Base-by-base conservation (phyloP, 108 stramenopile genomes). In the Nitzschia inconspicua region DNA sequence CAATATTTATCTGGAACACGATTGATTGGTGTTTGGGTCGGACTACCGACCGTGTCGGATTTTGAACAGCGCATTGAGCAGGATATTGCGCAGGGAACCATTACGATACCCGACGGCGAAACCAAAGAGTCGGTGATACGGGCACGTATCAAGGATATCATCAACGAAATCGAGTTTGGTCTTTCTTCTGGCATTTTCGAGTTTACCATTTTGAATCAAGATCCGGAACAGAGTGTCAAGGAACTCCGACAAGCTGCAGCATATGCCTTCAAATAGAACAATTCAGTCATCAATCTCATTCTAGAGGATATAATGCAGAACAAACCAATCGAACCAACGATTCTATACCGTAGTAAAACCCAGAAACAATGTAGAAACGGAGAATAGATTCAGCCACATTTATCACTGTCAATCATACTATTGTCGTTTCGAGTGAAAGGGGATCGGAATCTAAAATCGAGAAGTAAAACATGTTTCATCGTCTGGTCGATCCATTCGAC, bases 141-240 rank as follows among this genome's bases (percentile, higher is more conserved):
- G n/a, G 68, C 57, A 9, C 79, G 74, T 54, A 58, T 86, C 26
- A 64, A 75, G 20, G 75, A 85, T 34, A 79, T 88, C 60, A 74
- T 86, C 11, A 65, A 86, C 54, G 87, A 93, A 50, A 88, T 89
- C 50, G 88, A 93, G 58, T 93, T 67, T 60, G 91, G 91, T 5
- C 70, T 93, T 32, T 77, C 76, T 0, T 76, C 83, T 68, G 88
- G 86, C n/a, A 61, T 89, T 22, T 93, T 93, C 67, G 88, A 93
- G 63, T 93, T 89, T 64, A 89, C 88, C n/a, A 77, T 89, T 42
- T 53, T 89, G 51, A 89, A 85, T 56, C 79, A 85, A 32, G 75
- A 85, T 59, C 36, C 76, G 43, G 84, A 80, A 9, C 46, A 72
- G 18, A 88, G 85, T 62, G 20, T 86, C 52, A 53, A 53, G 40